Evolutionary conservation across 768 basidiomycete genomes (phyloP), one percentile per base, ranked within the genome.

Genomic region (Ramaria sp.): DNA sequence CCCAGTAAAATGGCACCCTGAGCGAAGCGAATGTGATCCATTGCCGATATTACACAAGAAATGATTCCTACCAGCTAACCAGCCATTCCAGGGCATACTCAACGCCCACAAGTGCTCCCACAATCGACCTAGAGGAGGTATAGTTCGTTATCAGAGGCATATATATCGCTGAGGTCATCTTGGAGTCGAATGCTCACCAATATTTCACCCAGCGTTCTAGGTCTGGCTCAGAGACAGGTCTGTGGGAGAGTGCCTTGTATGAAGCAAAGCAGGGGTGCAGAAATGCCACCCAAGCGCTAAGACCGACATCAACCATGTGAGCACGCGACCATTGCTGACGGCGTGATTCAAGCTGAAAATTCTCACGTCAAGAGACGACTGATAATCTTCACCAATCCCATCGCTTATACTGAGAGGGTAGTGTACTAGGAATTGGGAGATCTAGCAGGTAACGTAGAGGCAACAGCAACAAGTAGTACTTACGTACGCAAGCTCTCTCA

Each of bases 1-100:
- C 86, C 80, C 81, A 86, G 64, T 87, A 88, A 65, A 88, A 85
- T 7, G 86, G 86, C 42, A 88, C 63, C 86, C 86, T 86, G 63
- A 27, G 50, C 15, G 48, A 51, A 22, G 39, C 19, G 57, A 42
- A 54, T 42, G 19, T 47, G 20, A 51, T 38, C 60, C 27, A 27
- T 27, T 27, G 59, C 34, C 22, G 2, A 6, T 30, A 4, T 2
- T 9, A 27, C 31, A 24, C 48, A 24, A 49, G 2, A n/a, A 31
- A 49, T 24, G 6, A 57, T 22, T 67, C 78, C 54, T 66, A 79
- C 86, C 86, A 88, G 69, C 77, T 79, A 51, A 88, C 68, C 55
- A 86, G 63, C 74, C 81, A 80, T 58, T 85, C 84, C 30, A 78
- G 73, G 9, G 78, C 65, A 59, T 82, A 81, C 64, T 87, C 84